These are phyloP conservation scores for Oryza rufipogon DNA, from an alignment of 176 grass and related monocot genomes.

Conservation along the genomic window DNA sequence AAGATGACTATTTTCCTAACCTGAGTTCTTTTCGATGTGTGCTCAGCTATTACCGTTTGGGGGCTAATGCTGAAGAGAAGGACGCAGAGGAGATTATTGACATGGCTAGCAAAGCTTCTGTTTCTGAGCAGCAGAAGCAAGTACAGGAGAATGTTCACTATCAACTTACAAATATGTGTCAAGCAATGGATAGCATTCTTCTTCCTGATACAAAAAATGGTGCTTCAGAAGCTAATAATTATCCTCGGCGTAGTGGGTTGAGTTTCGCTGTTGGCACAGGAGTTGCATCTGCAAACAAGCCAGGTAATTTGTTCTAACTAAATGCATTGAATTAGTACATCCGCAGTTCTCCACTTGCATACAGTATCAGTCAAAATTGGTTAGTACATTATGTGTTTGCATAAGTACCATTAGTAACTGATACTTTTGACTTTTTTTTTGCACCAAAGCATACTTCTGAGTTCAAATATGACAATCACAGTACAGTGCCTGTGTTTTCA, in stretches of 20 bases:
- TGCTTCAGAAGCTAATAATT: slow-evolving; percentile 38
- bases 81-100: slow-evolving; percentile 90
- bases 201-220: slow-evolving; percentile 42
- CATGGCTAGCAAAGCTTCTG: slow-evolving; percentile 80
- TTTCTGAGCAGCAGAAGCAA: slow-evolving; percentile 75
- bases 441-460: slow-evolving; percentile 4
- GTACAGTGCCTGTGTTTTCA: not conserved
- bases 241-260: slow-evolving; percentile 61
- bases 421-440: not conserved
- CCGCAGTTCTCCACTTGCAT: not conserved
- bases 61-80: slow-evolving; percentile 72
- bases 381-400: not conserved
- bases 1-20: not conserved
- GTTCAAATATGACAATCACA: slow-evolving; percentile 1
- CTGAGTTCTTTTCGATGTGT: slow-evolving; percentile 23
- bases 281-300: slow-evolving; percentile 47
- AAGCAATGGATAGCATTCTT: slow-evolving; percentile 73
- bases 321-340: slow-evolving; percentile 21
- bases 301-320: slow-evolving; percentile 50
- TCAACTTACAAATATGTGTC: slow-evolving; percentile 70
- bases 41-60: slow-evolving; percentile 81
- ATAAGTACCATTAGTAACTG: not conserved
- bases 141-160: slow-evolving; percentile 90
- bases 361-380: slow-evolving; percentile 30
- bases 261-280: slow-evolving; percentile 70